phyloP scores from a whole-genome alignment of 2,329 filamentous ascomycete species.

The Leptosphaerulina australis region DNA sequence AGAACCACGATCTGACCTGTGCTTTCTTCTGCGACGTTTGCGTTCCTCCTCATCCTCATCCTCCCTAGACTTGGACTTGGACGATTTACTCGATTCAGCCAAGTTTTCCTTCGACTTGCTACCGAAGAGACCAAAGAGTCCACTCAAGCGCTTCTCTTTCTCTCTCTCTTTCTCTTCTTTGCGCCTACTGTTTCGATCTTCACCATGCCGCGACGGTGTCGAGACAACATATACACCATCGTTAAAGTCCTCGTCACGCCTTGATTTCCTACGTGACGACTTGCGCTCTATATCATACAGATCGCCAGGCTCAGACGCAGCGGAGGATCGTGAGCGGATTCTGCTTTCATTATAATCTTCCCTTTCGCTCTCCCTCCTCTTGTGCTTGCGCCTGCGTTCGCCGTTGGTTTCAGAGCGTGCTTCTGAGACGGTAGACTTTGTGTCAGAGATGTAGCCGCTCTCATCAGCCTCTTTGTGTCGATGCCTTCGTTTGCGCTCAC shows the following conservation, averaged over 20 bases:
- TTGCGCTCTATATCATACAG: conserved; percentile 47
- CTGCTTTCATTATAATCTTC: conserved; percentile 40
- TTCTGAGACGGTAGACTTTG: conserved; percentile 49
- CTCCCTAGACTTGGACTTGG: conserved; percentile 39
- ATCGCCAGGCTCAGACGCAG: conserved; percentile 51
- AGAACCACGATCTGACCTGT: conserved; percentile 48
- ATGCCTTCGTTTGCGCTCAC: conserved; percentile 41
- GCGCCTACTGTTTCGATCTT: conserved; percentile 43
- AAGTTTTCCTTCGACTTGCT: conserved; percentile 52
- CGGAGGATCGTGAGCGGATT: conserved; percentile 37
- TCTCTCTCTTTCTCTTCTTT: conserved; percentile 34
- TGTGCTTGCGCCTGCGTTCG: conserved; percentile 45
- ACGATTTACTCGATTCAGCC: conserved; percentile 42
- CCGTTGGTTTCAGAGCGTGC: conserved; percentile 45
- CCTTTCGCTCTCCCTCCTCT: conserved; percentile 38
- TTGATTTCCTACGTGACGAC: conserved; percentile 49
- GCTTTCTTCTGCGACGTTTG: conserved; percentile 55
- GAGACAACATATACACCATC: conserved; percentile 52
- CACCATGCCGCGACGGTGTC: conserved; percentile 48
- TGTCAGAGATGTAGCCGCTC: conserved; percentile 49
- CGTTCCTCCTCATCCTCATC: conserved; percentile 51
- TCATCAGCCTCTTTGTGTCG: conserved; percentile 46
- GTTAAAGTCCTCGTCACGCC: conserved; percentile 50
- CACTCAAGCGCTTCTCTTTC: conserved; percentile 54
- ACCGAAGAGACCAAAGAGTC: conserved; percentile 55